A percentile compares a stretch with the other conserved stretches of the same genome.
Evolutionary conservation across 495 filamentous ascomycete species (phyloP).

Genomic region (Cetradonia linearis): DNA sequence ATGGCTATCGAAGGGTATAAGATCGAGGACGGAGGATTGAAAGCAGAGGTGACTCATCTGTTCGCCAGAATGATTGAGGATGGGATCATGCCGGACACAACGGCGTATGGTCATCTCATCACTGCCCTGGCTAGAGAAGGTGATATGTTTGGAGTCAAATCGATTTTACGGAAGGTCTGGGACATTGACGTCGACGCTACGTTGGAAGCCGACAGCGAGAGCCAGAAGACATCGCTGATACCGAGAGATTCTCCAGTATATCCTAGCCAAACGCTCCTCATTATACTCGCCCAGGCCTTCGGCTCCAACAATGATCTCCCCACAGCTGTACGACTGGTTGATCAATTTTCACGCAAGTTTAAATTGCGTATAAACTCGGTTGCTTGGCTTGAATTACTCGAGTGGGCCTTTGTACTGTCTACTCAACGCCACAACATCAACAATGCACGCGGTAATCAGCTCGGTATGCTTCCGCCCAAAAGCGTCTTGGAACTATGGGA

Average conservation of each 20-base stretch:
- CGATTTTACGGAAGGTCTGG: conserved; percentile 47
- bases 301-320: conserved; percentile 47
- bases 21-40: conserved; percentile 34
- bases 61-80: conserved; percentile 42
- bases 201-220: conserved; percentile 22
- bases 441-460: conserved; percentile 16
- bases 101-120: conserved; percentile 48
- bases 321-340: conserved; percentile 42
- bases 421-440: conserved; percentile 24
- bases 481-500: conserved; percentile 40
- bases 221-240: conserved; percentile 21
- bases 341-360: conserved; percentile 49
- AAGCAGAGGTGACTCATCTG: conserved; percentile 29
- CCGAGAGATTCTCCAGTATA: conserved; percentile 41
- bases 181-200: conserved; percentile 44
- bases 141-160: conserved; percentile 36
- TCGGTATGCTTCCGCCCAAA: conserved; percentile 32
- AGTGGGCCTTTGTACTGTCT: conserved; percentile 48
- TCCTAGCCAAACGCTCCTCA: conserved; percentile 45
- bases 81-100: conserved; percentile 41
- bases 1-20: conserved; percentile 16
- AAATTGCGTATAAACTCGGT: conserved; percentile 36
- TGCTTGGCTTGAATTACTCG: conserved; percentile 49
- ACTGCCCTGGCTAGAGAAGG: conserved; percentile 48
- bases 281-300: conserved; percentile 48